Evolutionary conservation across 371 early-diverging fungal species (phyloP), one percentile per base, ranked within the genome.

Genomic region (Rhizopus arrhizus): DNA sequence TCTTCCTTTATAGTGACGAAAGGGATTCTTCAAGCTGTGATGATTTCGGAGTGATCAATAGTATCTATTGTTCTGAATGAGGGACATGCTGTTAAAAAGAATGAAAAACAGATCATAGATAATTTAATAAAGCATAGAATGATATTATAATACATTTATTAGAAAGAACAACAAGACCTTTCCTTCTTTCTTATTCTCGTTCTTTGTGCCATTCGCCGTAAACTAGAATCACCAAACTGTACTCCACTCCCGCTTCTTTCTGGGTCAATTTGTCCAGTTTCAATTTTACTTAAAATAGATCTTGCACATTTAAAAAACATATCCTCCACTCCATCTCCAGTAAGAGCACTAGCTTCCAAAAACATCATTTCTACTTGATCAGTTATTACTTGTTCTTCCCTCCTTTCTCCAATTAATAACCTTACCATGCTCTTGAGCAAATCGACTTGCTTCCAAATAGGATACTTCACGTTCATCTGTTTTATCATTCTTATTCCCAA

Each of bases 401-500:
- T 15, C 28, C 22, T 28, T 34, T 36, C 13, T 50, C 41, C 12
- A 10, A 38, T 10, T 13, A 36, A 22, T 48, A 35, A 16, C 34
- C 41, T 67, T 77, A 77, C 84, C 85, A 56, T 91, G 81, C 52
- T 83, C 80, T 42, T 85, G 83, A 32, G 92, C 89, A 69, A 89
- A 90, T 12, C 80, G 80, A 66, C 82, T 82, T 32, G 85, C 92
- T 69, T 88, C 88, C 49, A 88, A 72, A 58, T 76, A 80, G 4
- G 85, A 72, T 0, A 92, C 88, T 68, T 83, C 81, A 8, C 87
- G 75, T 57, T 85, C 81, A 33, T 82, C 83, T 12, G 57, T 59
- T 42, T 82, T 73, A 66, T 90, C 90, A 35, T 72, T 75, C 56
- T 91, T 91, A 64, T 90, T 89, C 0, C 91, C 90, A n/a, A 91